Percentiles rank a stretch among this genome's conserved stretches.
Conservation (phyloP, 805 yeast species). For the Ogataea neopini region DNA sequence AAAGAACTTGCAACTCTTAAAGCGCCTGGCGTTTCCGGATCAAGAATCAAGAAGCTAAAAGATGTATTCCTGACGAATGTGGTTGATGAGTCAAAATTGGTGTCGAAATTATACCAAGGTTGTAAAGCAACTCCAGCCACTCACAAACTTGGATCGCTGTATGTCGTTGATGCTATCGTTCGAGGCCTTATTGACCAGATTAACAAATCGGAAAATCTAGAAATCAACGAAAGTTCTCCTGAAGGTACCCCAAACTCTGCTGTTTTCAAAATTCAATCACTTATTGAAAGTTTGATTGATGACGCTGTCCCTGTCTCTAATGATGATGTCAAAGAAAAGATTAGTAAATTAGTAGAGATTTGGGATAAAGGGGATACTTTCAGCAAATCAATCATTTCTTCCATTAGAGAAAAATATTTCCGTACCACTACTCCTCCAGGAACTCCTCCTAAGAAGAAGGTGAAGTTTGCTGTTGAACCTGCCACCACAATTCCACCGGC, state of each 20-base stretch:
- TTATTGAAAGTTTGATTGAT: slow-evolving; percentile 63
- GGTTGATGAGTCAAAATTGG: slow-evolving; percentile 46
- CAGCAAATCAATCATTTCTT: slow-evolving; percentile 51
- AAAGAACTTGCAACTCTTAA: slow-evolving; percentile 57
- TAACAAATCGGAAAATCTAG: slow-evolving; percentile 57
- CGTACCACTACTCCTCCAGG: slow-evolving; percentile 71
- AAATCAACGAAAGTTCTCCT: slow-evolving; percentile 49
- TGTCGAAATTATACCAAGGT: slow-evolving; percentile 60
- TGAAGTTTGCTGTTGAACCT: slow-evolving; percentile 30
- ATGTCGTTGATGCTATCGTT: slow-evolving; percentile 89
- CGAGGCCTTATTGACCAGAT: slow-evolving; percentile 75
- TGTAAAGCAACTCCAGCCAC: slow-evolving; percentile 72
- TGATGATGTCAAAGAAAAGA: slow-evolving; percentile 66
- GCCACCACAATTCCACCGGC: slow-evolving; percentile 15
- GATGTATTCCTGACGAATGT: slow-evolving; percentile 75
- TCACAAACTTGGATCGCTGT: slow-evolving; percentile 88
- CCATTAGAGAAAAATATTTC: slow-evolving; percentile 61
- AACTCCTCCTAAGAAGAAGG: slow-evolving; percentile 50
- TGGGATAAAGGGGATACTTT: slow-evolving; percentile 90
- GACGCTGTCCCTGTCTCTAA: slow-evolving; percentile 58
- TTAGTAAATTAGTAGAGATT: slow-evolving; percentile 82
- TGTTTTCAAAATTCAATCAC: slow-evolving; percentile 59
- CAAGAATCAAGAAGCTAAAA: slow-evolving; percentile 85
- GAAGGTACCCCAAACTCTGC: slow-evolving; percentile 79
- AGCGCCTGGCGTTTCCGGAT: slow-evolving; percentile 93